A percentile compares a stretch with the other conserved stretches of the same genome.
Conservation (phyloP, 208 protist genomes). For the Leishmania tarentolae region DNA sequence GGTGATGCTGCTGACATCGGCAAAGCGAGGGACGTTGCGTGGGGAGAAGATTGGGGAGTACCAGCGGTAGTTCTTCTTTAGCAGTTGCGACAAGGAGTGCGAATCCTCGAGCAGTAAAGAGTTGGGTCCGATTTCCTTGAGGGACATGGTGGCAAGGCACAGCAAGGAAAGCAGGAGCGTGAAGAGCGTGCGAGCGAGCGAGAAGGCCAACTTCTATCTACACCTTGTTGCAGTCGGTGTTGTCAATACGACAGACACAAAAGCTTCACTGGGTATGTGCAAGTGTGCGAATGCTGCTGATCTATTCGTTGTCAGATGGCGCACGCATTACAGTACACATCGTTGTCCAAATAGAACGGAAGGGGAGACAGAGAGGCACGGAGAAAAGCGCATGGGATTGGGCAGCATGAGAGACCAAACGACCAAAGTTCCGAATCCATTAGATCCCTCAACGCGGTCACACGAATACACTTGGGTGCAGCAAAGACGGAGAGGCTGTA, state of each 20-base stretch:
- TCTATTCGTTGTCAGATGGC: background rate
- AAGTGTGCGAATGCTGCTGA: background rate
- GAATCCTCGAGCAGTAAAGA: constrained; percentile 55
- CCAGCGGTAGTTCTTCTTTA: constrained; percentile 81
- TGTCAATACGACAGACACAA: background rate
- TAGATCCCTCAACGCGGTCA: background rate
- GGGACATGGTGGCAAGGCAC: background rate
- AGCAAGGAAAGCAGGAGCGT: background rate
- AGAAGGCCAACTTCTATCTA: background rate
- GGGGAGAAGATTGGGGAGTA: constrained; percentile 90
- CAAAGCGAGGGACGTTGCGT: constrained; percentile 86
- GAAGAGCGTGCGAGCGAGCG: background rate
- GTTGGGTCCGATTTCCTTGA: constrained; percentile 40
- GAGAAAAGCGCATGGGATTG: background rate
- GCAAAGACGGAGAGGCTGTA: background rate
- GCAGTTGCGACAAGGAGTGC: constrained; percentile 43
- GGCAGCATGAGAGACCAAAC: background rate
- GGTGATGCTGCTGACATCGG: constrained; percentile 86
- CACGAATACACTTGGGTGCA: background rate
- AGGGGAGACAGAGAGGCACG: background rate
- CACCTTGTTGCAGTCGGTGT: background rate
- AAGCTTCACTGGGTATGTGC: background rate
- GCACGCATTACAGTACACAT: background rate
- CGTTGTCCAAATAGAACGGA: too few relatives aligned
- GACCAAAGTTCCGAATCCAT: background rate